phyloP scores from a whole-genome alignment of 176 grass and related monocot species.

The Pontederia crassipes region DNA sequence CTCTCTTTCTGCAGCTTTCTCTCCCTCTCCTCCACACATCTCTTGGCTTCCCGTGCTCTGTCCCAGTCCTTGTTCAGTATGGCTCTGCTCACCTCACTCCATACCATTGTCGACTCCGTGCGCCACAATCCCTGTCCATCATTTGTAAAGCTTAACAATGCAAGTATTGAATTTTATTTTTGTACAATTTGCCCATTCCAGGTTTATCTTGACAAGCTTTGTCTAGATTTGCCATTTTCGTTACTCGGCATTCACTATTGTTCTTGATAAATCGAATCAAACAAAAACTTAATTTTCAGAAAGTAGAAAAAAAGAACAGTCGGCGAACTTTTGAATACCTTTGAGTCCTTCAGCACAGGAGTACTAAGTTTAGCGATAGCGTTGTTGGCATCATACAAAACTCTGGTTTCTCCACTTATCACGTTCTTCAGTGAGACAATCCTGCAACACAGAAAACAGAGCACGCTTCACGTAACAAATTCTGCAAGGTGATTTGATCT shows the following conservation, averaged over 20 bases:
- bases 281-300: too few relatives aligned
- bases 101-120: constrained; percentile 49
- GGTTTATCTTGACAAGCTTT: too few relatives aligned
- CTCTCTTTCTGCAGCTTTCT: constrained; percentile 62
- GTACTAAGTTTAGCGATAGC: too few relatives aligned
- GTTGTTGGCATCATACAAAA: constrained; percentile 41
- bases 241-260: too few relatives aligned
- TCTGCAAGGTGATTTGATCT: background rate
- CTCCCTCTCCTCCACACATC: constrained; percentile 47
- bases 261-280: too few relatives aligned
- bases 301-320: too few relatives aligned
- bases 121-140: constrained; percentile 31
- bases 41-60: constrained; percentile 51
- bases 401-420: constrained; percentile 31
- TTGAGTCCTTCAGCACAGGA: too few relatives aligned
- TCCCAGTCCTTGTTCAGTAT: constrained; percentile 77
- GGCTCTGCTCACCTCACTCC: constrained; percentile 56
- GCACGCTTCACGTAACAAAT: too few relatives aligned
- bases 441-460: constrained; percentile 7
- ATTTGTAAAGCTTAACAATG: background rate
- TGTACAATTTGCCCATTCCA: too few relatives aligned
- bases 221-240: too few relatives aligned
- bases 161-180: too few relatives aligned
- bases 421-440: constrained; percentile 47
- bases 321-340: too few relatives aligned